Conservation (phyloP, 306 rosid genomes). For the Gynostemma pentaphyllum region DNA sequence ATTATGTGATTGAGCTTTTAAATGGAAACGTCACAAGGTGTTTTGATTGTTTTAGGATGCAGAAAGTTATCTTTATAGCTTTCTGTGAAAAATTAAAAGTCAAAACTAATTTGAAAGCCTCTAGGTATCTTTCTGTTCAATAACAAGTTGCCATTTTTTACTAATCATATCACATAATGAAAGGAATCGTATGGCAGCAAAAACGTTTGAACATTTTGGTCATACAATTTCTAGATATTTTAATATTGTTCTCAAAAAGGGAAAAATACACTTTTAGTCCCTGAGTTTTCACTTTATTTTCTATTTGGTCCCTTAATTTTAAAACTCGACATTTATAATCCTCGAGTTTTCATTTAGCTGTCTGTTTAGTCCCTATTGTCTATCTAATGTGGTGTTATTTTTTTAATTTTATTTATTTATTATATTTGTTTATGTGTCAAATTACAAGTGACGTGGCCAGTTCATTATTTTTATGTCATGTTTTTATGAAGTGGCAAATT, state of each 20-base stretch:
- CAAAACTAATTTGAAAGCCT: background rate
- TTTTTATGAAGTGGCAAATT: no score
- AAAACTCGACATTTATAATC: no score
- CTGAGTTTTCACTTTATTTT: no score
- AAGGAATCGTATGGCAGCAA: background rate
- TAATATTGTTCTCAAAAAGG: background rate
- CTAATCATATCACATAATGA: background rate
- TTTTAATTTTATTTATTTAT: no score
- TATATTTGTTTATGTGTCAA: no score
- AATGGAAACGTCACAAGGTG: background rate
- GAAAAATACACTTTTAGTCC: no score
- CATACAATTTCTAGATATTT: background rate
- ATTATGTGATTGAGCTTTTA: background rate
- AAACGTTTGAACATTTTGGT: background rate
- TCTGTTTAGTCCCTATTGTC: no score
- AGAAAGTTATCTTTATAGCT: background rate
- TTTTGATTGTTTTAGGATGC: background rate
- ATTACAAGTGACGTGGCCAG: no score
- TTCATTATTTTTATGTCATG: no score
- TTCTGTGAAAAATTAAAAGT: background rate
- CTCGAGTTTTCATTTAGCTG: no score
- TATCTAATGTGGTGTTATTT: no score
- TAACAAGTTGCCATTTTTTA: background rate
- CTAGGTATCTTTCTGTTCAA: background rate
- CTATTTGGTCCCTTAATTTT: no score